phyloP scores from a whole-genome alignment of 306 rosid genomes.

The barrel medic (Medicago truncatula) region MtrunA17r5.0-ANR NC_053044.1:47242001-47242500 shows the following conservation, averaged over 20 bases:
- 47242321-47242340: neutral
- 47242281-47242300: slow-evolving; percentile 30
- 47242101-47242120: slow-evolving; percentile 13
- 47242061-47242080: slow-evolving; percentile 15
- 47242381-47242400: slow-evolving; percentile 15
- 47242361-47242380: neutral
- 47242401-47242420: neutral
- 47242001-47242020: slow-evolving; percentile 37
- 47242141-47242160: neutral
- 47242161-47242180: neutral
- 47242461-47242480: slow-evolving; percentile 30
- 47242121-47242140: slow-evolving; percentile 3
- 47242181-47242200: neutral
- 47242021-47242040: neutral
- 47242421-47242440: neutral
- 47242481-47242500: slow-evolving; percentile 21
- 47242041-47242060: slow-evolving; percentile 13
- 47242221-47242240: slow-evolving; percentile 22
- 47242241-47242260: neutral
- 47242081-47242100: slow-evolving; percentile 6
- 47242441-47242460: neutral
- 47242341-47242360: neutral
- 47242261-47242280: slow-evolving; percentile 22
- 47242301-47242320: slow-evolving; percentile 41
- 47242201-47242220: slow-evolving; percentile 17